These are phyloP conservation scores for Cicer yamashitae DNA, from an alignment of 306 rosid genomes.

Conservation along the genomic window DNA sequence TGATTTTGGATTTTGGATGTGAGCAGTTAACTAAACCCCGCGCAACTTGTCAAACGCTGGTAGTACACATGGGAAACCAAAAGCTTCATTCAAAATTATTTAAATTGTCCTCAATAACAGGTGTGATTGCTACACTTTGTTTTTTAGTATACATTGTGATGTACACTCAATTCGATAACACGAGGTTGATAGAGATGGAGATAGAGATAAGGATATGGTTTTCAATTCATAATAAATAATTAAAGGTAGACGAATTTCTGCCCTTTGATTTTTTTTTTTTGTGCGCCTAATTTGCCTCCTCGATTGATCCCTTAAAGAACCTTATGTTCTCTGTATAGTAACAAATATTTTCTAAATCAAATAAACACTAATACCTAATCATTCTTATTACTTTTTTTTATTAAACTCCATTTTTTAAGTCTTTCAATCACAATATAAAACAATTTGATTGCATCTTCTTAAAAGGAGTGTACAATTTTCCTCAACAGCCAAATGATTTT, in stretches of 20 bases:
- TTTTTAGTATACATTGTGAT: slow-evolving; percentile 32
- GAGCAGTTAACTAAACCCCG: slow-evolving; percentile 48
- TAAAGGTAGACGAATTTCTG: background rate
- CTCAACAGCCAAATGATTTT: background rate
- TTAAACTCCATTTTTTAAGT: no score
- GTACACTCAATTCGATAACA: slow-evolving; percentile 3
- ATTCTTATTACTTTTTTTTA: no score
- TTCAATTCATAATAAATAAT: background rate
- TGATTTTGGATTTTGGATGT: slow-evolving; percentile 42
- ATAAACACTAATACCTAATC: no score
- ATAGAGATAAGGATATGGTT: background rate
- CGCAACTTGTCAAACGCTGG: slow-evolving; percentile 50
- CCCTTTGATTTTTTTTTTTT: background rate
- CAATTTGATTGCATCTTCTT: no score
- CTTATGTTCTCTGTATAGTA: no score
- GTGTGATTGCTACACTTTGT: slow-evolving; percentile 47
- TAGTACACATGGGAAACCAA: slow-evolving; percentile 20
- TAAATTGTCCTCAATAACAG: slow-evolving; percentile 13
- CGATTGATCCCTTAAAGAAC: background rate
- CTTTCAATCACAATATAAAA: no score
- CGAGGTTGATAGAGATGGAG: background rate
- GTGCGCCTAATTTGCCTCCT: background rate
- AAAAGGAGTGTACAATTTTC: background rate
- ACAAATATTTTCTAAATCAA: no score
- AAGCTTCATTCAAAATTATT: slow-evolving; percentile 29